Evolutionary conservation across 176 grass and related monocot genomes (phyloP), one percentile per base, ranked within the genome.

Genomic region (Triticum urartu): DNA sequence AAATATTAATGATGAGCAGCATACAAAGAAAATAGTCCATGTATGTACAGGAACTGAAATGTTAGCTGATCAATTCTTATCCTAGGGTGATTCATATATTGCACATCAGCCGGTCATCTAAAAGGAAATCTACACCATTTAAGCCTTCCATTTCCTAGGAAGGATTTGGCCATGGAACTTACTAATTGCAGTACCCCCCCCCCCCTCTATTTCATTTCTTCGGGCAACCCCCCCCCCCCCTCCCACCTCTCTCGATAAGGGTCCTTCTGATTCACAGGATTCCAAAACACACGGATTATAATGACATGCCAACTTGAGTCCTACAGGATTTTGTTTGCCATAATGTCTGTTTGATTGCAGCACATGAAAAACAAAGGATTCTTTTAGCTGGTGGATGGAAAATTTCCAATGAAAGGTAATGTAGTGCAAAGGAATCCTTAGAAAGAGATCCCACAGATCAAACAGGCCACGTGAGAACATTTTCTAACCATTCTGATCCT

Each of bases 21-120:
- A 64, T 79, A 79, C 20, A 18, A 81, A 73, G 22, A 35, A 21
- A 82, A 82, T 2, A 40, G 30, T 42, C 14, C 9, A 10, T 68
- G 64, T 69, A 38, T 68, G 38, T 60, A 32, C 47, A 68, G 15
- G 25, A 68, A 60, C 14, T 45, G 45, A 68, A 83, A 88, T n/a
- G 21, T 78, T 77, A 78, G 80, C 25, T 69, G 58, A 22, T 66
- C 17, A 58, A 32, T 10, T 77, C 56, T 78, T 17, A 62, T 45
- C 20, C 26, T 47, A 48, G 6, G 73, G 11, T 15, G 71, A 62
- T 48, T 72, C 81, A 72, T 66, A 59, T 20, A 58, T 58, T 58
- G 54, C 54, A 58, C 54, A 58, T 58, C 54, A 58, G 18, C 54
- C 18, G 18, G 54, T 18, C 54, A 58, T 20, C 2, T 7, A 21